phyloP scores from a whole-genome alignment of 257 asterid species.

The Cynanchum wilfordii region DNA sequence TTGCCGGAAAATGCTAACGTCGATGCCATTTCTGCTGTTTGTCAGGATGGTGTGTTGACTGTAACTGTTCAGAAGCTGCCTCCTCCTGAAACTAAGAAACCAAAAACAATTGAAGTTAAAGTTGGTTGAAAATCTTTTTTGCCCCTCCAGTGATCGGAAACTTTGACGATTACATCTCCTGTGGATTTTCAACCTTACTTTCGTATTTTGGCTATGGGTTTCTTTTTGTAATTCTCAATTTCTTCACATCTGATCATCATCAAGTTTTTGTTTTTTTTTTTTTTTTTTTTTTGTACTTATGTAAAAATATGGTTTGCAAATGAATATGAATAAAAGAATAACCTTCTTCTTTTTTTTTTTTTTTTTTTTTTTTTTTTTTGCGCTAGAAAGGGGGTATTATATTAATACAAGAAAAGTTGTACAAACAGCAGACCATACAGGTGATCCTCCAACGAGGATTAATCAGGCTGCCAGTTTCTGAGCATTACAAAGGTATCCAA shows the following conservation, averaged over 20 bases:
- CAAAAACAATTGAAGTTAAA: conserved; percentile 63
- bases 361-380: no score
- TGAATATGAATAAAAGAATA: no score
- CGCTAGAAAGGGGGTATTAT: no score
- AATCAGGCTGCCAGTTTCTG: no score
- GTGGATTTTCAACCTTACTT: not conserved
- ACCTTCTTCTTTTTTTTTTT: no score
- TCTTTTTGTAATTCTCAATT: not conserved
- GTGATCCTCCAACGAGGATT: no score
- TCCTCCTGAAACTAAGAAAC: conserved; percentile 85
- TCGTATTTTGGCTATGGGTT: not conserved
- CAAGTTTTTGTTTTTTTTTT: no score
- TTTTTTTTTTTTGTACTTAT: no score
- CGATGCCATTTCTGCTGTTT: conserved; percentile 55
- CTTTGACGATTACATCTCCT: not conserved
- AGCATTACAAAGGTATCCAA: no score
- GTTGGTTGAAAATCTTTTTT: conserved; percentile 31
- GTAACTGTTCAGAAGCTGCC: conserved; percentile 70
- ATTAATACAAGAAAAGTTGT: no score
- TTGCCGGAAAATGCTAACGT: conserved; percentile 72
- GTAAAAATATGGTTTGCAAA: no score
- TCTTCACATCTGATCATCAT: not conserved
- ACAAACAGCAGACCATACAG: no score
- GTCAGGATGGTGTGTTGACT: conserved; percentile 72
- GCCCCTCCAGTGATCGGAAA: not conserved